Base-by-base conservation (phyloP, 208 protist genomes). In the Wallacemonas sp. region DNA sequence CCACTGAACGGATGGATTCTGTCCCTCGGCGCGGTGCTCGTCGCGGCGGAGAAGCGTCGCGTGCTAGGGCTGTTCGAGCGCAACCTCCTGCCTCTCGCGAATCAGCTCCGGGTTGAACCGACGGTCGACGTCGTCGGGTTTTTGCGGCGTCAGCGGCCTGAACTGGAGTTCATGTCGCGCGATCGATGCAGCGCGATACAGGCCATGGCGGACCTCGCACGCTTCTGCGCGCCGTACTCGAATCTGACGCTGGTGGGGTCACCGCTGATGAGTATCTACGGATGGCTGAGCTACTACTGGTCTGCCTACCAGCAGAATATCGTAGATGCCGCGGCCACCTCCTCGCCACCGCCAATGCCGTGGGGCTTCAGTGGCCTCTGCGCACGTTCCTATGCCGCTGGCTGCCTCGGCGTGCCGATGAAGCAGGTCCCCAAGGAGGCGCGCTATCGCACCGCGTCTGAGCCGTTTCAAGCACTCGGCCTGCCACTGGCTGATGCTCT, bases 331-430 rank as follows among this genome's bases (percentile, higher is more conserved):
- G 16, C 43, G 2, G 29, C 54, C 2, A 12, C 27, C 21, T 5
- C 29, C 0, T 4, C 41, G 43, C 41, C 43, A 23, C 30, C 26
- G 11, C 4, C 47, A 19, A 62, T 77, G 65, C 71, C 71, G 38
- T 77, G 71, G 71, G 71, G 71, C 26, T 72, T 64, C 58, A 72
- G 65, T 21, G 65, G 65, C 27, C 24, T 71, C 12, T 77, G 71
- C 27, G 71, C 71, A 34, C 38, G 60, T 6, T 65, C 54, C 43
- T 72, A 54, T 46, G 33, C 39, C 21, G 41, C 56, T 16, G 71
- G 65, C 21, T 34, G 29, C 8, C 58, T 77, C 29, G 71, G 71
- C 39, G 47, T 61, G 2, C 30, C 60, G 19, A 26, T 60, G 46
- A 61, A 67, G 52, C 11, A 24, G 30, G 34, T 73, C 2, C 1